Evolutionary conservation across 345 rosid species (phyloP), one percentile per base, ranked within the genome.

Genomic region (Pugionium cornutum): DNA sequence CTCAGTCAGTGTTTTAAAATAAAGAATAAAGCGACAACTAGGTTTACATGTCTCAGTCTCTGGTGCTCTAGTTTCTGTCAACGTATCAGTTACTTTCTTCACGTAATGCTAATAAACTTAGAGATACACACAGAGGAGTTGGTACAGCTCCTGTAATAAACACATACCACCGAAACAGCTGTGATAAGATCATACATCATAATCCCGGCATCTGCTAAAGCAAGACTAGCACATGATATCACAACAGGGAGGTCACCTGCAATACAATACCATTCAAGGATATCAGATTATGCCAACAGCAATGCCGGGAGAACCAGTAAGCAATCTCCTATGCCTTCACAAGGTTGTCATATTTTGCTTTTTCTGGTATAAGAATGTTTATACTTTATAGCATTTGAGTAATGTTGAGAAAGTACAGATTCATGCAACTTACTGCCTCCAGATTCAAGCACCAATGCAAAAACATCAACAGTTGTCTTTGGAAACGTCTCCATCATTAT

Each of bases 121-220:
- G 46, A 53, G 39, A 55, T 1, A 26, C 18, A n/a, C 27, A 46
- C 27, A 48, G 53, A 34, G 59, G 47, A 65, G 49, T 1, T 11
- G 3, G 40, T 41, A 53, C 7, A 64, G 27, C 4, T 32, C 35
- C 32, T 37, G 35, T 49, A 59, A 45, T 6, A 30, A 30, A 25
- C 0, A 44, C 69, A 59, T 88, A 88, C 97, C 95, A 90, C 87
- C 66, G 97, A 88, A 73, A 87, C 95, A 53, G 96, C 86, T 52
- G 95, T 81, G 65, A 94, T 86, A 27, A 90, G 95, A 76, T 94
- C 99, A 82, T 84, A 83, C 88, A 94, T 85, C 97, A 86, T 85
- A 67, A 90, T 90, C 55, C 99, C 95, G 1, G 96, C 95, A 82
- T 90, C 97, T 27, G 97, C 99, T 66, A 90, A 70, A 77, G 97